Percentiles rank a stretch among this genome's conserved stretches.
These are phyloP conservation scores for Rosa chinensis DNA, from an alignment of 306 rosid species.

Conservation along the genomic window DNA sequence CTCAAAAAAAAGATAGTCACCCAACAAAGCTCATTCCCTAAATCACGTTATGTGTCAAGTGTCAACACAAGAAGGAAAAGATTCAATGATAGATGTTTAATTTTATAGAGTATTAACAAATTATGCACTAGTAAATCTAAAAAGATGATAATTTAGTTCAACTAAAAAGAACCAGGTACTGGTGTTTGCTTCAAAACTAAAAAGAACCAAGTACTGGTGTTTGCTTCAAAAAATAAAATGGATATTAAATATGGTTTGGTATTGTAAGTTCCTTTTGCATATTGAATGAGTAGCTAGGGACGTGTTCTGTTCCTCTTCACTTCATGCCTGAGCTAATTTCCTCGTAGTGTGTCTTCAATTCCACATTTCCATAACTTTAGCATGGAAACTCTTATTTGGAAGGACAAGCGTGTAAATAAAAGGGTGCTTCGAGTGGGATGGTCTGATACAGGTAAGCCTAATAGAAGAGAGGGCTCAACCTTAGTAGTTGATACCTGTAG, in stretches of 20 bases:
- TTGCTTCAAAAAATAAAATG: not conserved
- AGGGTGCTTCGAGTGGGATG: not conserved
- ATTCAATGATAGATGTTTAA: not conserved
- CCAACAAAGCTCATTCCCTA: constrained; percentile 8
- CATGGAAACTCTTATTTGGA: not conserved
- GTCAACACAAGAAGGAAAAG: not conserved
- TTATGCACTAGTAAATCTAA: not conserved
- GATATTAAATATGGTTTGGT: not conserved
- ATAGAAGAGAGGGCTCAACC: not conserved
- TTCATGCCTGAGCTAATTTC: not conserved
- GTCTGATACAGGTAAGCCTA: not conserved
- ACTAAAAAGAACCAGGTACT: not conserved
- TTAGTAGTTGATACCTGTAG: not conserved
- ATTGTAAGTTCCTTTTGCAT: not conserved
- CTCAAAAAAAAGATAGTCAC: too few relatives aligned
- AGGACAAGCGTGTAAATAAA: not conserved
- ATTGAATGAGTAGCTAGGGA: not conserved
- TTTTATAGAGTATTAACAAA: not conserved
- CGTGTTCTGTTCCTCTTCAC: not conserved
- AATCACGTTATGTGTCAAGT: not conserved
- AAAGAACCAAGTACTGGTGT: not conserved
- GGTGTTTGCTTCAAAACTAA: not conserved
- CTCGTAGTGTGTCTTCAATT: not conserved
- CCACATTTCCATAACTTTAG: not conserved
- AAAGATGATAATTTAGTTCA: not conserved